These are phyloP conservation scores for Aspergillus sp. DNA, from an alignment of 2,329 filamentous ascomycete species.

Conservation along the genomic window DNA sequence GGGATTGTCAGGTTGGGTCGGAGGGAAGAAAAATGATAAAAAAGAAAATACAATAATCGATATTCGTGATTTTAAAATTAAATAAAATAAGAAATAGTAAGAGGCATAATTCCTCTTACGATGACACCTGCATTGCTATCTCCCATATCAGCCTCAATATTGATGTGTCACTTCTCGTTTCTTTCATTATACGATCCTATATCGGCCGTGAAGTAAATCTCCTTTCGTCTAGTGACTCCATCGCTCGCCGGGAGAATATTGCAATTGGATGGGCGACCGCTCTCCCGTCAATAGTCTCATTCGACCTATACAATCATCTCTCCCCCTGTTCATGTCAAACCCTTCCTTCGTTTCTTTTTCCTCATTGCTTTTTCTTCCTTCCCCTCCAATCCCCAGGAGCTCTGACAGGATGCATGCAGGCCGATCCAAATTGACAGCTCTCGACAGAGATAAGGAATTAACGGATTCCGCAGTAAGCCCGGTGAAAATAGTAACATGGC, in stretches of 20 bases:
- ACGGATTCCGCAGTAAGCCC: not conserved
- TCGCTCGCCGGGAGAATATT: constrained; percentile 4
- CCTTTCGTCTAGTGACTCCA: constrained; percentile 1
- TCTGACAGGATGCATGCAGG: not conserved
- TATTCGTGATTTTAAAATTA: not conserved
- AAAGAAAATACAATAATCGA: not conserved
- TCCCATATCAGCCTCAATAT: not conserved
- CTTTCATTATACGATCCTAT: not conserved
- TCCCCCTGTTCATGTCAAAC: not conserved
- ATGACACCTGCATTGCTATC: not conserved
- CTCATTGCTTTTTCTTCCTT: not conserved
- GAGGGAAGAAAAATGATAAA: not conserved
- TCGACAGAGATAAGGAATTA: not conserved
- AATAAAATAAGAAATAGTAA: not conserved
- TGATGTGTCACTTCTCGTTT: constrained; percentile 1
- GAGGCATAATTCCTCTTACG: too few species aligned
- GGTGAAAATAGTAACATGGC: not conserved
- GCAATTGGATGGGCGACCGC: constrained; percentile 14
- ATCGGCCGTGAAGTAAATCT: not conserved
- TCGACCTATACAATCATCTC: constrained; percentile 10
- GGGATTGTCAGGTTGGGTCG: not conserved
- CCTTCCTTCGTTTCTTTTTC: not conserved
- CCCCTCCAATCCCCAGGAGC: not conserved
- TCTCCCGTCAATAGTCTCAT: constrained; percentile 20
- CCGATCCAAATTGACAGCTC: not conserved